Evolutionary conservation across 176 grass and related monocot genomes (phyloP).

Genomic region (Raddia guianensis): DNA sequence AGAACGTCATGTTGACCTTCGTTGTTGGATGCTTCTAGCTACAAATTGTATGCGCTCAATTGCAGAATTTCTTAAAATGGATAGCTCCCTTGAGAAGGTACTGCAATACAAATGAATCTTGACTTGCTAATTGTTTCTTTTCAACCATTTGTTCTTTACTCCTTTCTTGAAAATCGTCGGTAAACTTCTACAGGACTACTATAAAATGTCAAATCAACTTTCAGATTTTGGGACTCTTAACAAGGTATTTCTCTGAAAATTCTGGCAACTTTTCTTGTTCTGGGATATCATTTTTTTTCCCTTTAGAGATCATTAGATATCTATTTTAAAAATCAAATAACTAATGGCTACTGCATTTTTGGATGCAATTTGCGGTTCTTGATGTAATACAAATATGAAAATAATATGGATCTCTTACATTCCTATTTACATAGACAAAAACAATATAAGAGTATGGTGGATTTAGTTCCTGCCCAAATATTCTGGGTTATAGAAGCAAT

Average conservation of each 20-base stretch:
- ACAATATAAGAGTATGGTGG: neutral
- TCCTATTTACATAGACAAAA: slow-evolving; percentile 25
- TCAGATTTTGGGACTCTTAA: slow-evolving; percentile 85
- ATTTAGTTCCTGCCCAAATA: neutral
- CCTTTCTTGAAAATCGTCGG: slow-evolving; percentile 12
- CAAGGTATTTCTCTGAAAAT: slow-evolving; percentile 57
- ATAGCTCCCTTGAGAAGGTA: slow-evolving; percentile 69
- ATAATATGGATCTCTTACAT: neutral
- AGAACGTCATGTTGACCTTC: slow-evolving; percentile 88
- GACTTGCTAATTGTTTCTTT: slow-evolving; percentile 29
- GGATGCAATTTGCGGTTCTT: neutral
- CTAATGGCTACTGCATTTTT: neutral
- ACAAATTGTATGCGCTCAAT: slow-evolving; percentile 89
- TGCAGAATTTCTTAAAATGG: slow-evolving; percentile 68
- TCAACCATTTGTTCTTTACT: slow-evolving; percentile 17
- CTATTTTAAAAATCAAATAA: neutral
- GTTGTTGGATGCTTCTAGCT: slow-evolving; percentile 96
- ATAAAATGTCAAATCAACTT: slow-evolving; percentile 73
- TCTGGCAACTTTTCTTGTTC: slow-evolving; percentile 26
- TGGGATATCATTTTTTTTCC: neutral
- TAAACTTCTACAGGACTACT: slow-evolving; percentile 69
- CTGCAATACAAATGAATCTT: slow-evolving; percentile 29
- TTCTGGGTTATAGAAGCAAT: neutral
- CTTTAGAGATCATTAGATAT: neutral
- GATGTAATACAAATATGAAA: neutral